These are phyloP conservation scores for Exophiala sp. DNA, from an alignment of 2,329 filamentous ascomycete species.

Conservation along the genomic window DNA sequence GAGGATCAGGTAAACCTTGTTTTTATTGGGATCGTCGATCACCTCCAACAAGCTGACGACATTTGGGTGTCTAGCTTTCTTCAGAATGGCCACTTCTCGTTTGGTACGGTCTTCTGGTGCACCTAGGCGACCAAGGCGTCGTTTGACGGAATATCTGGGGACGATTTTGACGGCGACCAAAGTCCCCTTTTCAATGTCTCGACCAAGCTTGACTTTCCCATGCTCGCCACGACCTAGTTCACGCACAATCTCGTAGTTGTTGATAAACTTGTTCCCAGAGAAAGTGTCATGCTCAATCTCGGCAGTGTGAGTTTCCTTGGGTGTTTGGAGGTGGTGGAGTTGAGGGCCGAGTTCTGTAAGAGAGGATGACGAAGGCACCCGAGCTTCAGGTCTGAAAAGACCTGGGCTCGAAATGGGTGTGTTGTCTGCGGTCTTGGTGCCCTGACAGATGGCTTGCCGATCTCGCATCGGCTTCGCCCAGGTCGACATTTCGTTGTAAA, in stretches of 20 bases:
- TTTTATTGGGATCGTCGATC: constrained; percentile 90
- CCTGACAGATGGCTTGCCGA: constrained; percentile 6
- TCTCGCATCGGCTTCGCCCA: constrained; percentile 26
- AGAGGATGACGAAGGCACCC: constrained; percentile 35
- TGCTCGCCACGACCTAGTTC: constrained; percentile 94
- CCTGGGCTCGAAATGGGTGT: constrained; percentile 45
- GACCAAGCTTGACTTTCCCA: constrained; percentile 92
- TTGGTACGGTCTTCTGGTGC: constrained; percentile 70
- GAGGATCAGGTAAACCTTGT: constrained; percentile 97
- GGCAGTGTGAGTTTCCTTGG: constrained; percentile 83
- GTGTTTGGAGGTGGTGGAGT: constrained; percentile 66
- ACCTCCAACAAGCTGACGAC: constrained; percentile 93
- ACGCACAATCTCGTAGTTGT: constrained; percentile 94
- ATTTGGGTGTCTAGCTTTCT: constrained; percentile 96
- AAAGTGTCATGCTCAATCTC: constrained; percentile 82
- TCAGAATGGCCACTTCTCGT: constrained; percentile 93
- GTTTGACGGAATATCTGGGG: constrained; percentile 86
- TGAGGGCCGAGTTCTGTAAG: constrained; percentile 48
- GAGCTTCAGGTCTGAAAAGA: constrained; percentile 35
- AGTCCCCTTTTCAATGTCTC: constrained; percentile 67
- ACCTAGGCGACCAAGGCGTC: constrained; percentile 72
- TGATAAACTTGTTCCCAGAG: constrained; percentile 92
- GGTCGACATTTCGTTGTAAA: constrained; percentile 29
- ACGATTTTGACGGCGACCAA: constrained; percentile 98
- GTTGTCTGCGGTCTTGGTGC: constrained; percentile 41